Base-by-base conservation (phyloP, 2,329 filamentous ascomycete species). In the Aspergillus candidus region DNA sequence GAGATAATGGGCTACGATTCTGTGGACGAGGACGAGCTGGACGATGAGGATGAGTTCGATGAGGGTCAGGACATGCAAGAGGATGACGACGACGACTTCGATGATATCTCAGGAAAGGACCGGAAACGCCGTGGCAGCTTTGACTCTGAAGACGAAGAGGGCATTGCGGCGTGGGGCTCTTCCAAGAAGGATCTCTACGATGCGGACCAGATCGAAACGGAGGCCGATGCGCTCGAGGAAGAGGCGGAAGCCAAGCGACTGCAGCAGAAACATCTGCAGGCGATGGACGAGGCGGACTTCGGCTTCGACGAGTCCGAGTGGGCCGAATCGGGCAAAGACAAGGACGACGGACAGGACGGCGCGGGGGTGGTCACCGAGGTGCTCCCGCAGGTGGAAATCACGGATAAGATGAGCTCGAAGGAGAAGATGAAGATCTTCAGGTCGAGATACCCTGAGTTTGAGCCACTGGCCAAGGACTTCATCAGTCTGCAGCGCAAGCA, bases 161-260 rank as follows among this genome's bases (percentile, higher is more conserved):
- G 79, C 13, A 66, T 81, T 40, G 82, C 80, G 34, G 90, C 83
- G 62, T 97, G 93, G 90, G 93, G 91, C 27, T 78, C 84, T 4
- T 89, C 87, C 2, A 91, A 81, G 64, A 85, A 85, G 49, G 91
- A 95, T 56, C 94, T 96, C 70, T 98, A 98, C 69, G 79, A 94
- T 70, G 87, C 88, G 54, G 91, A 98, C 66, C 72, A 72, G 8
- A 82, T 84, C 45, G 79, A 84, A 58, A 83, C 80, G 1, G 82
- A 84, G 58, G 77, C 80, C 48, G 82, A 84, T 67, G 93, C 93
- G 0, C 69, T 94, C 29, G 90, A 93, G 60, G 93, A 98, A 72
- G 94, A 98, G 67, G 81, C 78, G 10, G 94, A 98, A 65, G 93
- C 91, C 3, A 83, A 84, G 64, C 77, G 88, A 49, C 69, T 98